Evolutionary conservation across 805 yeast genomes (phyloP).

Genomic region (Metschnikowia rubicola): DNA sequence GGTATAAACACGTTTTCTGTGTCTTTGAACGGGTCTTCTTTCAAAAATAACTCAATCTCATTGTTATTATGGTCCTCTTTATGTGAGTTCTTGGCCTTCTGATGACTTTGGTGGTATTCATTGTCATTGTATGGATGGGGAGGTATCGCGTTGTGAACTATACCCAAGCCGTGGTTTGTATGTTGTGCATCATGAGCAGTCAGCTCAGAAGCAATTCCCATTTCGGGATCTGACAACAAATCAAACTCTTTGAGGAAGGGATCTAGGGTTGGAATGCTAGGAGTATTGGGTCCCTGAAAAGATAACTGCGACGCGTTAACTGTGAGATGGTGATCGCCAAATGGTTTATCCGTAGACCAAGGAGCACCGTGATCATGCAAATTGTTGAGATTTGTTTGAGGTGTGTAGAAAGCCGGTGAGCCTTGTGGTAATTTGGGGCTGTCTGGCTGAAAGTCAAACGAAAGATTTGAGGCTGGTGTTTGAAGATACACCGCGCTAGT

Average conservation of each 20-base stretch:
- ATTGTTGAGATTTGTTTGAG: neutral
- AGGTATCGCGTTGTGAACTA: neutral
- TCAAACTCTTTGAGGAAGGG: too few relatives aligned
- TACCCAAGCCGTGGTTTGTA: neutral
- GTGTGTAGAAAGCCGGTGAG: neutral
- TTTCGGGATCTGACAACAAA: neutral
- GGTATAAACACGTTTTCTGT: neutral
- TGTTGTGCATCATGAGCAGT: neutral
- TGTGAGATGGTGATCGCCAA: too few relatives aligned
- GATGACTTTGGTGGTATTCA: neutral
- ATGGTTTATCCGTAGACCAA: neutral
- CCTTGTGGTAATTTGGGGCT: neutral
- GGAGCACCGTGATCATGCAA: neutral
- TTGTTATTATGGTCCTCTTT: neutral
- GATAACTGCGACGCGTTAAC: slow-evolving; percentile 3
- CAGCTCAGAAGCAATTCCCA: neutral
- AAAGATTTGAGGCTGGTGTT: neutral
- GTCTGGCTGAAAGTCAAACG: neutral
- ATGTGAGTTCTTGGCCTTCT: neutral
- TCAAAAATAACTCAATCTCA: neutral
- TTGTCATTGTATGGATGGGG: too few relatives aligned
- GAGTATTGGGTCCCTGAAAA: neutral
- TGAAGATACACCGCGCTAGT: neutral
- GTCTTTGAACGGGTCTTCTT: neutral
- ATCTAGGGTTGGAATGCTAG: too few relatives aligned